These are phyloP conservation scores for Talaromyces albobiverticillius DNA, from an alignment of 2,329 filamentous ascomycete genomes.

Conservation along the genomic window DNA sequence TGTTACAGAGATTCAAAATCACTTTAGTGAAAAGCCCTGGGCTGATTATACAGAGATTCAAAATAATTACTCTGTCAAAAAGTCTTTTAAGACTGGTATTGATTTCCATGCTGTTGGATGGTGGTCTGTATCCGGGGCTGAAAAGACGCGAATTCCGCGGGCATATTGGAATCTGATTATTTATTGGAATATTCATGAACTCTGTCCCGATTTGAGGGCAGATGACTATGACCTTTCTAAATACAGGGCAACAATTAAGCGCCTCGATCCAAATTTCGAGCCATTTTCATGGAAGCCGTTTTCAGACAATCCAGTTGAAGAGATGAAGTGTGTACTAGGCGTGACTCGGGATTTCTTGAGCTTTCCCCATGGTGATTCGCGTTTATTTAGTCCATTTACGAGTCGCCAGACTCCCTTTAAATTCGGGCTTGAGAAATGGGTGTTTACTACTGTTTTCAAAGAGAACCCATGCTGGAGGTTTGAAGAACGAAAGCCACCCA, in stretches of 20 bases:
- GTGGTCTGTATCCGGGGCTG: neutral
- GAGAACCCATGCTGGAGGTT: slow-evolving; percentile 5
- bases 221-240: neutral
- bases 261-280: neutral
- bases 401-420: neutral
- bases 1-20: neutral
- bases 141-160: neutral
- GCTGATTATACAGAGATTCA: no score
- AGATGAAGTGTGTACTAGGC: slow-evolving; percentile 13
- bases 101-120: neutral
- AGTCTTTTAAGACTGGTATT: neutral
- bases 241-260: neutral
- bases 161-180: slow-evolving; percentile 8
- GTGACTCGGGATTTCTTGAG: slow-evolving; percentile 7
- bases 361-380: neutral
- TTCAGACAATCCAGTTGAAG: slow-evolving; percentile 5
- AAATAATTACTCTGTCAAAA: neutral
- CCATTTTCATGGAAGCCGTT: neutral
- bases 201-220: neutral
- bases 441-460: slow-evolving; percentile 1
- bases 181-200: slow-evolving; percentile 3
- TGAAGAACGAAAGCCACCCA: neutral
- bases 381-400: slow-evolving; percentile 5
- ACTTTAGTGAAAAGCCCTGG: neutral
- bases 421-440: slow-evolving; percentile 1